Evolutionary conservation across 2,329 filamentous ascomycete species (phyloP).

Genomic region (Thielaviopsis punctulata): DNA sequence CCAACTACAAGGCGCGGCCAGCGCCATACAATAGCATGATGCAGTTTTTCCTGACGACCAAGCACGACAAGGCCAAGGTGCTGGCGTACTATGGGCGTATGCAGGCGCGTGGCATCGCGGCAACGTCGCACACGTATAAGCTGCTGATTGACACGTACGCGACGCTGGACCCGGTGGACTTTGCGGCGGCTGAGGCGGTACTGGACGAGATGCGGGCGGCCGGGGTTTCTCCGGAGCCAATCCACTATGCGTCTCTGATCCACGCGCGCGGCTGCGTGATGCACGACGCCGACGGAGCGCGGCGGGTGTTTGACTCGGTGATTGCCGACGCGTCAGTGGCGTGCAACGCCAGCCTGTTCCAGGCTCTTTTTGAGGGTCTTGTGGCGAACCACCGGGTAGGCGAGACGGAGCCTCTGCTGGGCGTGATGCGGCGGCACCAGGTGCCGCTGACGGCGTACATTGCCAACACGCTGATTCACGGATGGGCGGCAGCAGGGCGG

Average conservation of each 20-base stretch:
- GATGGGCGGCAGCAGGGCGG: slow-evolving; percentile 75
- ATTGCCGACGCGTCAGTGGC: slow-evolving; percentile 48
- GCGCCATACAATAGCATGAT: slow-evolving; percentile 99
- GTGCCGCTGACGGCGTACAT: slow-evolving; percentile 93
- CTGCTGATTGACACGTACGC: slow-evolving; percentile 90
- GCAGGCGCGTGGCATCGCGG: slow-evolving; percentile 69
- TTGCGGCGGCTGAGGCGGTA: slow-evolving; percentile 71
- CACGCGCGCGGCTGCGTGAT: slow-evolving; percentile 90
- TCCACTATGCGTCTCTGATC: slow-evolving; percentile 90
- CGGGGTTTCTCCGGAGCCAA: slow-evolving; percentile 67
- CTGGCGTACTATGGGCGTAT: slow-evolving; percentile 90
- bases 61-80: slow-evolving; percentile 88
- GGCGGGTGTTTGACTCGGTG: slow-evolving; percentile 65
- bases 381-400: slow-evolving; percentile 80
- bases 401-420: slow-evolving; percentile 56
- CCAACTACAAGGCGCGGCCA: slow-evolving; percentile 94
- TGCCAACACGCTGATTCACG: slow-evolving; percentile 93
- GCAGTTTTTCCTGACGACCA: slow-evolving; percentile 96
- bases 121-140: slow-evolving; percentile 94
- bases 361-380: slow-evolving; percentile 92
- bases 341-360: slow-evolving; percentile 75
- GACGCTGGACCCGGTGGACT: slow-evolving; percentile 78
- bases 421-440: slow-evolving; percentile 53
- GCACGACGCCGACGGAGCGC: slow-evolving; percentile 76
- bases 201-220: slow-evolving; percentile 59